These are phyloP conservation scores for Chaetomium tenue DNA, from an alignment of 495 filamentous ascomycete species.

Conservation along the genomic window DNA sequence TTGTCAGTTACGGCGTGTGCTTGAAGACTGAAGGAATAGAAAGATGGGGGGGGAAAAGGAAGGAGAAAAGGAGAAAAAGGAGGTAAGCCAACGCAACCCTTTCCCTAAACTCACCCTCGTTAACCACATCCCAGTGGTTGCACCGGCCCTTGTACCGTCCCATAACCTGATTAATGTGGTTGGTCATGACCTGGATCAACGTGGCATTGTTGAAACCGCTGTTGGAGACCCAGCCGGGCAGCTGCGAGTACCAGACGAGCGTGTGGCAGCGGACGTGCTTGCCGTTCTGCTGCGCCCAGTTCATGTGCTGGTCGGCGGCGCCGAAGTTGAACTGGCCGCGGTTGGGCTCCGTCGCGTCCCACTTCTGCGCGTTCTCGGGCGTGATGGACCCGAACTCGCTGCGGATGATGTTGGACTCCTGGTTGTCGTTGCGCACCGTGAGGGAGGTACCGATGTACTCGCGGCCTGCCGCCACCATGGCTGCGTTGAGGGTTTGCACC, in stretches of 20 bases:
- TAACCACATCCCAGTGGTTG: conserved; percentile 62
- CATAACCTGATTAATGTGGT: conserved; percentile 54
- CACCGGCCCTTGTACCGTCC: conserved; percentile 55
- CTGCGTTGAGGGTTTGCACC: conserved; percentile 7
- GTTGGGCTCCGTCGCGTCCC: conserved; percentile 51
- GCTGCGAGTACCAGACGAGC: conserved; percentile 60
- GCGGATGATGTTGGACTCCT: conserved; percentile 41
- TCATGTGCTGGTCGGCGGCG: conserved; percentile 51
- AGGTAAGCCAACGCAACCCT: too few species aligned
- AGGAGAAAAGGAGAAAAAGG: too few species aligned
- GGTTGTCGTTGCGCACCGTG: conserved; percentile 43
- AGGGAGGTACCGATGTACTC: conserved; percentile 50
- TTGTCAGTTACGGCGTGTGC: too few species aligned
- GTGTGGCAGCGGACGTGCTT: conserved; percentile 59
- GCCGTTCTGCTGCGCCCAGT: conserved; percentile 43
- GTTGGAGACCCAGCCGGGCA: conserved; percentile 55
- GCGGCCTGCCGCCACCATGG: conserved; percentile 35
- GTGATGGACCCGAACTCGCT: conserved; percentile 54
- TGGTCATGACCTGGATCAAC: conserved; percentile 49
- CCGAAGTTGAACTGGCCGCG: conserved; percentile 52
- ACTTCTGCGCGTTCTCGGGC: conserved; percentile 55
- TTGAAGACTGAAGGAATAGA: too few species aligned
- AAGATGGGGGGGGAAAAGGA: too few species aligned
- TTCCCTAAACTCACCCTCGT: conserved; percentile 43
- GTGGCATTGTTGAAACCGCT: conserved; percentile 54